Conservation (phyloP, 139 green algal genomes). For the Chlamydomonas schloesseri region DNA sequence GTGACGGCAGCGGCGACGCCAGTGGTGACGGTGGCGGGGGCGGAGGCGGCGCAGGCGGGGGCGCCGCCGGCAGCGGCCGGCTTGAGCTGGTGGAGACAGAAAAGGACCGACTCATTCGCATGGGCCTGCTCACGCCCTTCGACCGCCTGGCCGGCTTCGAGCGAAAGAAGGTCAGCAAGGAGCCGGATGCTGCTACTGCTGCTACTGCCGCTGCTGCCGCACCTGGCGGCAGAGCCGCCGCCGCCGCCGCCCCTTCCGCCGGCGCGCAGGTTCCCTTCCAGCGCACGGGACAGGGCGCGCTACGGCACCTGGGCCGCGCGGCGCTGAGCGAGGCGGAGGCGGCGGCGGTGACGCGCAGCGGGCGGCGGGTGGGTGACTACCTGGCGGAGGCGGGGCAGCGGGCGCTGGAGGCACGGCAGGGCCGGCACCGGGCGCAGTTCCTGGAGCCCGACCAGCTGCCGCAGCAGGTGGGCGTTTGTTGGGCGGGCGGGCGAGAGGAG, state of each 20-base stretch:
- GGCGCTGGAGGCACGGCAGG: constrained; percentile 40
- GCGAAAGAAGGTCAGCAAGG: constrained; percentile 55
- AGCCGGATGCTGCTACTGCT: background rate
- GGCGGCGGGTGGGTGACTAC: constrained; percentile 48
- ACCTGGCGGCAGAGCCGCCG: background rate
- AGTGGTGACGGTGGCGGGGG: background rate
- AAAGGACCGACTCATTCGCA: constrained; percentile 85
- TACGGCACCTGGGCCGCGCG: constrained; percentile 24
- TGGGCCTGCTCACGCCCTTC: constrained; percentile 91
- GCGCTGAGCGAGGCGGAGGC: constrained; percentile 11
- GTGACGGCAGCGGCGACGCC: background rate
- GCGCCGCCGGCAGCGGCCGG: background rate
- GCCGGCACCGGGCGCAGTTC: constrained; percentile 46
- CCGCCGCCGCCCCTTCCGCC: background rate
- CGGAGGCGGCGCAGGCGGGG: too few relatives aligned
- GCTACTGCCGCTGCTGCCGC: background rate
- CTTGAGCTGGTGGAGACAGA: constrained; percentile 84
- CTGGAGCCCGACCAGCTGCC: constrained; percentile 72
- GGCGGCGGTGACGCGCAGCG: constrained; percentile 18
- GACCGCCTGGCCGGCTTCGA: constrained; percentile 86
- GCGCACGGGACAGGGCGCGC: background rate
- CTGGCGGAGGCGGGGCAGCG: constrained; percentile 55
- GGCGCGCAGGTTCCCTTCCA: background rate
- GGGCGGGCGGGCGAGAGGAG: background rate
- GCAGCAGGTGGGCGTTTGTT: constrained; percentile 39